Evolutionary conservation across 2,329 filamentous ascomycete genomes (phyloP), one percentile per base, ranked within the genome.

Genomic region (Colletotrichum australisinense): DNA sequence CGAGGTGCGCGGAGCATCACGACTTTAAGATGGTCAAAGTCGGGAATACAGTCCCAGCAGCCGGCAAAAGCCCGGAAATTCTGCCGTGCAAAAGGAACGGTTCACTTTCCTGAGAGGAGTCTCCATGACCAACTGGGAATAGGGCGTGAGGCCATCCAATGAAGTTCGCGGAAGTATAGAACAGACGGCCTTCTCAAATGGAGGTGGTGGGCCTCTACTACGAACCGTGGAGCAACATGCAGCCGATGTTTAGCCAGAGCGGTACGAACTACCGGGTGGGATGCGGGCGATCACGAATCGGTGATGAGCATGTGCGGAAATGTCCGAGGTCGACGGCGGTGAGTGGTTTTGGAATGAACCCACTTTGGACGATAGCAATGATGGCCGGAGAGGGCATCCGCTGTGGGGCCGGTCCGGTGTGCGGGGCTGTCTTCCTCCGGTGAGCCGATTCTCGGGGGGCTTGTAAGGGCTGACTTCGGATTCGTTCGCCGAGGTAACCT

Each of bases 371-470:
- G n/a, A 32, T 46, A 26, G 59, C 28, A 49, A 19, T 22, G 42
- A 49, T 56, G 28, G 5, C 65, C 55, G 65, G 57, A 52, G 42
- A 19, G 26, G 22, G 55, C 32, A 52, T 38, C 46, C 55, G 38
- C 38, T 65, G 24, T 46, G 52, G 63, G 63, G 63, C 63, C 63
- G 63, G 19, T 22, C 60, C 38, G 42, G 35, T 7, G 12, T 32
- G 24, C 65, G 65, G 55, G 32, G 57, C 57, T 53, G 35, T 42
- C 19, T 62, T 52, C 46, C 65, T 42, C 57, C 55, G 46, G 38
- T 9, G 14, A 42, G 32, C 38, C 55, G 63, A 32, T 24, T 24
- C 35, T 42, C 22, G 28, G 12, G 9, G 30, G 30, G 14, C 14
- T 22, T 32, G 24, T 65, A 19, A 57, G 49, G 52, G 55, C 42